Evolutionary conservation across 176 grass and related monocot genomes (phyloP).

Genomic region (Ampelocalamus luodianensis): DNA sequence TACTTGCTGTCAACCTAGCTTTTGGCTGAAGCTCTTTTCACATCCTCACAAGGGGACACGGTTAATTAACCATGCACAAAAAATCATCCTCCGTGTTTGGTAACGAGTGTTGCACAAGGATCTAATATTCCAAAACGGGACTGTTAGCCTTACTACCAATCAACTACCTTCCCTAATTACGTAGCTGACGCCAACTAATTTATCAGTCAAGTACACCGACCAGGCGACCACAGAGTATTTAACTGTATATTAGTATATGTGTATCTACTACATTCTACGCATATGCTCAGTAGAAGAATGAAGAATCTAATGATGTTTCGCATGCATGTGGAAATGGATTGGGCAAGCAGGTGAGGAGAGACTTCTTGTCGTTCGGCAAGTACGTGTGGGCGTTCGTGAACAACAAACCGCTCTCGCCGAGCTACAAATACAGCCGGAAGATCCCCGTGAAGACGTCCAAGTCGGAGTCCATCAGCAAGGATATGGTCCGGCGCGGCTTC

Average conservation of each 20-base stretch:
- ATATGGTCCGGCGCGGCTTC: slow-evolving; percentile 91
- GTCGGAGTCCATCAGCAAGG: slow-evolving; percentile 97
- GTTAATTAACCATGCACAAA: not conserved
- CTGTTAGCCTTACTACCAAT: slow-evolving; percentile 35
- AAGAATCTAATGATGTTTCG: not conserved
- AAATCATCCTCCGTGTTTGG: not conserved
- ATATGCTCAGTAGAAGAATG: not conserved
- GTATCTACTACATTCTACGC: slow-evolving; percentile 7
- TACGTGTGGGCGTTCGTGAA: slow-evolving; percentile 95
- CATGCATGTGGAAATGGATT: slow-evolving; percentile 2
- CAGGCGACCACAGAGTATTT: slow-evolving; percentile 35
- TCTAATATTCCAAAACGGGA: slow-evolving; percentile 32
- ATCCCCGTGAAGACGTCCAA: slow-evolving; percentile 98
- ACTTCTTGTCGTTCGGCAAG: slow-evolving; percentile 71
- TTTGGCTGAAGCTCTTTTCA: slow-evolving; percentile 13
- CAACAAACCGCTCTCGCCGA: slow-evolving; percentile 73
- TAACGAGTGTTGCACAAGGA: not conserved
- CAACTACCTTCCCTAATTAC: not conserved
- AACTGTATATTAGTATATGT: not conserved
- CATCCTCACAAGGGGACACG: not conserved
- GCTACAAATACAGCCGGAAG: slow-evolving; percentile 87
- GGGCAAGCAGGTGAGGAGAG: slow-evolving; percentile 52
- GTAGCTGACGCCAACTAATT: slow-evolving; percentile 8
- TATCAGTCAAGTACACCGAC: slow-evolving; percentile 15
- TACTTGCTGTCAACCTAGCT: not conserved